Evolutionary conservation across 768 basidiomycete species (phyloP).

Genomic region (Agrocybe praecox): DNA sequence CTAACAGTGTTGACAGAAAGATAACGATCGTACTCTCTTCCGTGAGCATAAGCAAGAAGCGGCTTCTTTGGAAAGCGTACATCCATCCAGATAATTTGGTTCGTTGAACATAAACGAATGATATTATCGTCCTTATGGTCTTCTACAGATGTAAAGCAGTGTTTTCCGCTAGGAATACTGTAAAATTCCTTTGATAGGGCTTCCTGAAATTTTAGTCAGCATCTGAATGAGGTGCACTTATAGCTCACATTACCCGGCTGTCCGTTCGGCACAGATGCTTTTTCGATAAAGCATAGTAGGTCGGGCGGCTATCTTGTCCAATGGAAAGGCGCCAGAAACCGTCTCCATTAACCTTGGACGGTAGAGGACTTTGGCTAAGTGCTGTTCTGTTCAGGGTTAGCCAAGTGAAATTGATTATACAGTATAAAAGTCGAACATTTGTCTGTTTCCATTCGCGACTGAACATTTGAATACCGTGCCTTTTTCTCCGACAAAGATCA

Average conservation of each 20-base stretch:
- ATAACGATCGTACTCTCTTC: constrained; percentile 60
- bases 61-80: constrained; percentile 57
- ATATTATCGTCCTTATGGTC: constrained; percentile 41
- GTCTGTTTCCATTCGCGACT: constrained; percentile 34
- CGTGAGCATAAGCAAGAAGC: constrained; percentile 63
- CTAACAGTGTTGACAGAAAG: constrained; percentile 45
- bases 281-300: constrained; percentile 51
- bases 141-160: constrained; percentile 59
- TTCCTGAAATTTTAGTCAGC: constrained; percentile 10
- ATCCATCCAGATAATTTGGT: constrained; percentile 72
- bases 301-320: constrained; percentile 29
- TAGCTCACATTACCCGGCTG: constrained; percentile 45
- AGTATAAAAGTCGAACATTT: constrained; percentile 36
- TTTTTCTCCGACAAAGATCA: constrained; percentile 47
- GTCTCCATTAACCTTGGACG: neutral
- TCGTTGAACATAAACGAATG: constrained; percentile 60
- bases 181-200: constrained; percentile 19
- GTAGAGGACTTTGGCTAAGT: constrained; percentile 18
- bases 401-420: neutral
- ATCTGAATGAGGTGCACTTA: neutral
- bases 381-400: neutral
- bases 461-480: constrained; percentile 55
- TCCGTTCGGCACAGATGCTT: constrained; percentile 48
- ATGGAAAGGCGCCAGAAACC: constrained; percentile 57
- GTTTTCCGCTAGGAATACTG: constrained; percentile 29